Base-by-base conservation (phyloP, 495 filamentous ascomycete genomes). In the Delitschia confertaspora region DNA sequence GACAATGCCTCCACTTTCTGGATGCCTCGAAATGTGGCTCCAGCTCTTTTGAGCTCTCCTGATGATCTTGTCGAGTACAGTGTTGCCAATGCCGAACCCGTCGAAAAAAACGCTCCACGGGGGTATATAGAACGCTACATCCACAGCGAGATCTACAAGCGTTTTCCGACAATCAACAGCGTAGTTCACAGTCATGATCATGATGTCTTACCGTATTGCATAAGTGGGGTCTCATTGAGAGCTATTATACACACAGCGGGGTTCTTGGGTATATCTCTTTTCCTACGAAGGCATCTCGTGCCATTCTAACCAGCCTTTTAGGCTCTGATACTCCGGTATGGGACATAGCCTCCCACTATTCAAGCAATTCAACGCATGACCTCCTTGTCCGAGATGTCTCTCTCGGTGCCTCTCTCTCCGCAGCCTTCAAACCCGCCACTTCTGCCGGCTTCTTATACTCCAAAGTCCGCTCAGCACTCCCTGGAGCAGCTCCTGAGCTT, bases 161-260 rank as follows among this genome's bases (percentile, higher is more conserved):
- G 58, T 13, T 73, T 66, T 42, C 50, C 62, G 0, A 45, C 56
- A 3, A 49, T 73, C 16, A 68, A 67, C 40, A 59, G 64, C 38
- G 65, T 73, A 1, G 57, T 71, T 0, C 72, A 75, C 49, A 66
- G 64, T 39, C 73, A 76, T 45, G 50, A 59, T 1, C 52, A 60
- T 10, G 59, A 64, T 22, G 61, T 76, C 3, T 42, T 74, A 9
- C 67, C 70, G 3, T 75, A 64, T 42, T 62, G 60, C 38, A 58
- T 74, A 32, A 60, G 45, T 17, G 52, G 51, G 1, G 63, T 70
- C n/a, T 61, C 62, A 8, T 59, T 76, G 32, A 56, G 53, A 16
- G 49, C 72, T 6, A 53, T 48, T 11, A 64, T 64, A 41, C 68
- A 74, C 51, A 65, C 69, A 61, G 71, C 69, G 6, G 69, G 69